phyloP scores from a whole-genome alignment of 1,284 basidiomycete species.

The Microbotryum violaceum region DNA sequence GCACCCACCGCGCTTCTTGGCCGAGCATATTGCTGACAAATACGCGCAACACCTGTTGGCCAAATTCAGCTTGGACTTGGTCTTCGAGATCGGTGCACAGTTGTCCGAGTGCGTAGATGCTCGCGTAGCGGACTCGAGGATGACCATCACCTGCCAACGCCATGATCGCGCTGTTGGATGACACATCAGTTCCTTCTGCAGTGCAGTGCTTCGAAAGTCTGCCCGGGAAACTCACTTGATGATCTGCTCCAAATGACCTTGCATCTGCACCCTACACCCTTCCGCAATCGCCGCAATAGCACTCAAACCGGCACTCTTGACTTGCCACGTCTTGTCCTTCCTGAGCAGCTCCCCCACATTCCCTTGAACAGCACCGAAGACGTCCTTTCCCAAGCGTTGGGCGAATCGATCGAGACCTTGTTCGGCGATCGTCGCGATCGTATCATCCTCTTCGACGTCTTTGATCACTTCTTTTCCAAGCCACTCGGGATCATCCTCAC shows the following conservation, averaged over 20 bases:
- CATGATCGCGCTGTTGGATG: not conserved
- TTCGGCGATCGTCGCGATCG: constrained; percentile 8
- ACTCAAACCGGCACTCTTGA: constrained; percentile 1
- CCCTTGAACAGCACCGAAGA: constrained; percentile 4
- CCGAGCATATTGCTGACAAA: not conserved
- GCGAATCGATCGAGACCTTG: constrained; percentile 5
- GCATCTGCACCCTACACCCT: not conserved
- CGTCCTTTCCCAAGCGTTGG: constrained; percentile 4
- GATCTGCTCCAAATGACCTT: not conserved
- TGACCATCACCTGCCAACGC: not conserved
- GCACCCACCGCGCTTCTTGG: not conserved
- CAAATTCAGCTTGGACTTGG: constrained; percentile 2
- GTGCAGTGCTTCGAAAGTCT: too few relatives aligned
- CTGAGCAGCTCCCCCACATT: not conserved
- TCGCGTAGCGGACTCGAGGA: constrained; percentile 10
- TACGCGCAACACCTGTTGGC: not conserved
- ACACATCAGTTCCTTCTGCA: too few relatives aligned
- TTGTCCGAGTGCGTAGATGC: constrained; percentile 8
- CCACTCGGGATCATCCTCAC: constrained; percentile 9
- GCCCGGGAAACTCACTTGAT: not conserved
- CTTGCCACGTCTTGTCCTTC: constrained; percentile 2
- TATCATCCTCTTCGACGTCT: constrained; percentile 9
- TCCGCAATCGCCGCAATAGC: constrained; percentile 10
- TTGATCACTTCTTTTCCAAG: not conserved
- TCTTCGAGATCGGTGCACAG: constrained; percentile 14